These are phyloP conservation scores for Macrocystidia cucumis DNA, from an alignment of 1,284 basidiomycete species.

Conservation along the genomic window DNA sequence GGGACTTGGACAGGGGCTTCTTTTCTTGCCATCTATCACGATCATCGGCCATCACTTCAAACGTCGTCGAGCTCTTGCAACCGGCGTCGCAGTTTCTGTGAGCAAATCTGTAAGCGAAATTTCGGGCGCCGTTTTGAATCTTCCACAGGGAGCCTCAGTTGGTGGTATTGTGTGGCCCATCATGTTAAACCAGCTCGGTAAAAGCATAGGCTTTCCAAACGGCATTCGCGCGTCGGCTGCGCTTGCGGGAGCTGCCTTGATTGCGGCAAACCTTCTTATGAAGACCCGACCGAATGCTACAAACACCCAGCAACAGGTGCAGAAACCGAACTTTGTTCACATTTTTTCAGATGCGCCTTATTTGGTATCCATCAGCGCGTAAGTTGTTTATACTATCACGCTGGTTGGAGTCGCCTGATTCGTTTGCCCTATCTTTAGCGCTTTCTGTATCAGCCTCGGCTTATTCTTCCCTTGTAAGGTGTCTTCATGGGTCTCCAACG, in stretches of 20 bases:
- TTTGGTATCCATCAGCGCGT: constrained; percentile 35
- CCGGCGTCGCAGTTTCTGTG: constrained; percentile 41
- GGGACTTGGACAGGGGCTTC: constrained; percentile 39
- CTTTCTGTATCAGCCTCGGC: constrained; percentile 36
- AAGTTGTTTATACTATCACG: too few relatives aligned
- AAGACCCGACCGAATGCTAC: constrained; percentile 23
- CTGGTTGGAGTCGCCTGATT: too few relatives aligned
- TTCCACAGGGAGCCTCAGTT: constrained; percentile 30
- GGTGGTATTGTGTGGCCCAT: constrained; percentile 47
- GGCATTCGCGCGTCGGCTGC: constrained; percentile 32
- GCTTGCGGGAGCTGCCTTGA: constrained; percentile 25
- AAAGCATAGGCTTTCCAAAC: constrained; percentile 28
- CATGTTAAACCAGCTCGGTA: constrained; percentile 34
- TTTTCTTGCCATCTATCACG: constrained; percentile 44
- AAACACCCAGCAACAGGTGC: constrained; percentile 8
- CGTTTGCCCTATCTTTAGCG: constrained; percentile 14
- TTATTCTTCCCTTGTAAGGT: constrained; percentile 42
- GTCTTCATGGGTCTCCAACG: constrained; percentile 1
- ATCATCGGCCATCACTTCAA: constrained; percentile 42
- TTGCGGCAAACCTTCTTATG: constrained; percentile 33
- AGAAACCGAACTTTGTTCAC: constrained; percentile 15
- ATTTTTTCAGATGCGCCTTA: constrained; percentile 37
- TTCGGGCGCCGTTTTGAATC: too few relatives aligned
- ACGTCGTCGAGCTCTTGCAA: constrained; percentile 36
- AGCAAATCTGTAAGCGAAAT: constrained; percentile 5